Conservation (phyloP, 768 basidiomycete species). For the Phlegmacium glaucopus region DNA sequence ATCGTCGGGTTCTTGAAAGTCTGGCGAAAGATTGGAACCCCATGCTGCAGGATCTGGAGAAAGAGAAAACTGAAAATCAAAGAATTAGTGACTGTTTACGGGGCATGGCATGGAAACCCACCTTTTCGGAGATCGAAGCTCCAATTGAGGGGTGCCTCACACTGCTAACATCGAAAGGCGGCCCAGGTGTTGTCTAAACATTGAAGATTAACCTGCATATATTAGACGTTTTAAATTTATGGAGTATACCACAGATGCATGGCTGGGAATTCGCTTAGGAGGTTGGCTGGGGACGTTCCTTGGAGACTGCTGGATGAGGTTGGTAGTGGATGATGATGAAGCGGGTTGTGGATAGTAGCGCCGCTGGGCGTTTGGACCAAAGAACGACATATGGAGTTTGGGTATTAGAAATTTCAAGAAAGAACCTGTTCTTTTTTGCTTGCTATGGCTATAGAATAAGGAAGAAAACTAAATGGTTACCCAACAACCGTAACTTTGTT, state of each 20-base stretch:
- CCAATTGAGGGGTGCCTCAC: constrained; percentile 14
- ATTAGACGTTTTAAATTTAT: neutral
- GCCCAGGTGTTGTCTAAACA: constrained; percentile 10
- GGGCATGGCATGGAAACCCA: constrained; percentile 13
- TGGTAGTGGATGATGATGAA: constrained; percentile 48
- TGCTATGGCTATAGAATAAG: constrained; percentile 10
- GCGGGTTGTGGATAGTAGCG: constrained; percentile 37
- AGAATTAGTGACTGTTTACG: too few species aligned
- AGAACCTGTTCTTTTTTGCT: neutral
- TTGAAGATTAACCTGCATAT: neutral
- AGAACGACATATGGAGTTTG: constrained; percentile 25
- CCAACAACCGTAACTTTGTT: constrained; percentile 13
- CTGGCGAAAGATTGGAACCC: constrained; percentile 63
- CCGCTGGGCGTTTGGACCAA: constrained; percentile 36
- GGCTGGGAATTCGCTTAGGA: constrained; percentile 28
- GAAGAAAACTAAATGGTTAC: constrained; percentile 4
- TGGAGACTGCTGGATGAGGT: constrained; percentile 36
- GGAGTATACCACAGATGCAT: constrained; percentile 37
- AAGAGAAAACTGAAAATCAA: constrained; percentile 55
- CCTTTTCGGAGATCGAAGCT: constrained; percentile 61
- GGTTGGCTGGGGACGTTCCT: neutral
- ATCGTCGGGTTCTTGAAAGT: constrained; percentile 60
- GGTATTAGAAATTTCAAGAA: constrained; percentile 6
- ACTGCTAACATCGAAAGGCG: constrained; percentile 5
- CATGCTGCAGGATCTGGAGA: constrained; percentile 70